Conservation (phyloP, 2,329 filamentous ascomycete species). For the Claviceps maximensis region DNA sequence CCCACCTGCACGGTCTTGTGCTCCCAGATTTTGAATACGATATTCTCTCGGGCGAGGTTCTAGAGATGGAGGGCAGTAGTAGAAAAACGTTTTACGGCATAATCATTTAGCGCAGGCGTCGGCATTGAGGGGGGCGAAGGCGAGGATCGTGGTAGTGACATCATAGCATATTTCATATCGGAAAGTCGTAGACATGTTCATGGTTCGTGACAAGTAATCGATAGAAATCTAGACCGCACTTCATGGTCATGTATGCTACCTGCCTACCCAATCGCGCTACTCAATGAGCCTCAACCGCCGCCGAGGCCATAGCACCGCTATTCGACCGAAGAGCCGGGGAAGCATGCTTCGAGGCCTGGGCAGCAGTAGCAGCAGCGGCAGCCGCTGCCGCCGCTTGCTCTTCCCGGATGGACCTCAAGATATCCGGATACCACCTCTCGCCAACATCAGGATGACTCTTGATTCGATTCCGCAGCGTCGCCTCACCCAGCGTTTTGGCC, state of each 20-base stretch:
- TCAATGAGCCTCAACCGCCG: conserved; percentile 21
- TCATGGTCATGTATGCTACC: not conserved
- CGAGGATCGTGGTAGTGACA: not conserved
- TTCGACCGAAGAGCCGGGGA: conserved; percentile 14
- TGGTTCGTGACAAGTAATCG: not conserved
- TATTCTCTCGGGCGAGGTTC: not conserved
- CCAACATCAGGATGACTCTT: conserved; percentile 83
- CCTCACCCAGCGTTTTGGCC: conserved; percentile 62
- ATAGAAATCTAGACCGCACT: not conserved
- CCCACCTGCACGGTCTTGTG: not conserved
- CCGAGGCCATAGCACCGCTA: conserved; percentile 10
- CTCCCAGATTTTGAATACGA: not conserved
- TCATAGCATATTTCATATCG: not conserved
- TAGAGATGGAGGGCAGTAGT: not conserved
- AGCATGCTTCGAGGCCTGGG: conserved; percentile 12
- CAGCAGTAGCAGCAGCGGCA: conserved; percentile 3
- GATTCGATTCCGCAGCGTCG: conserved; percentile 69
- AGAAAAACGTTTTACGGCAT: conserved; percentile 1
- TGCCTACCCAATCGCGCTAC: not conserved
- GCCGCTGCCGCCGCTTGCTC: conserved; percentile 33
- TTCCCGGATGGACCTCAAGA: conserved; percentile 42
- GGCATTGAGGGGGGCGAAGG: not conserved
- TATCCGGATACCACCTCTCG: conserved; percentile 64
- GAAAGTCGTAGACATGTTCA: not conserved
- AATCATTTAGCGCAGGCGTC: conserved; percentile 6